These are phyloP conservation scores for Xylariaceae sp. DNA, from an alignment of 2,329 filamentous ascomycete genomes.

Conservation along the genomic window DNA sequence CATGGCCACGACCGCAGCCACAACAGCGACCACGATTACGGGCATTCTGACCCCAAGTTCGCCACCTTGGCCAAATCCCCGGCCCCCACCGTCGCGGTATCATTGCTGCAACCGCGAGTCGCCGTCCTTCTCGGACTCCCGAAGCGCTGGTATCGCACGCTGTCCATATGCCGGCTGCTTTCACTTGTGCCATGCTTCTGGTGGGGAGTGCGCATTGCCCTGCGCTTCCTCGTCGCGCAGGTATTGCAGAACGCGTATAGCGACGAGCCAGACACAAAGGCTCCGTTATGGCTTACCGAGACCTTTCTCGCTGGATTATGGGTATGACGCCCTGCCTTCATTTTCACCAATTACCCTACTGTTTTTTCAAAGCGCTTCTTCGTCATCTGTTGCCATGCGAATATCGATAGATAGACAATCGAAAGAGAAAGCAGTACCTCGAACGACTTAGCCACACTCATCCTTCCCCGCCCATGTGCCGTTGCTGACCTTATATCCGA, in stretches of 20 bases:
- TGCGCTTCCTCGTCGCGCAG: slow-evolving; percentile 62
- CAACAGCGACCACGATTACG: not conserved
- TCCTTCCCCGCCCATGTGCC: not conserved
- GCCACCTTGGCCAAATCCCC: not conserved
- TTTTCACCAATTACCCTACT: not conserved
- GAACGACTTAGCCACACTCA: not conserved
- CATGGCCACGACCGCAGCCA: not conserved
- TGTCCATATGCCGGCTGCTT: slow-evolving; percentile 66
- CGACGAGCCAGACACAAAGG: slow-evolving; percentile 38
- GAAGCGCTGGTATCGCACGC: slow-evolving; percentile 64
- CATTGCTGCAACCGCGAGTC: slow-evolving; percentile 67
- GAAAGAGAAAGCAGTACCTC: not conserved
- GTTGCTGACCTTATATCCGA: not conserved
- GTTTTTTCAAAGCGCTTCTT: not conserved
- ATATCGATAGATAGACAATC: not conserved
- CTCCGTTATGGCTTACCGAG: slow-evolving; percentile 52
- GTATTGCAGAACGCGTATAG: slow-evolving; percentile 33
- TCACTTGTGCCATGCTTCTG: slow-evolving; percentile 65
- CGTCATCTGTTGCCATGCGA: too few relatives aligned
- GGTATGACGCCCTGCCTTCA: slow-evolving; percentile 9
- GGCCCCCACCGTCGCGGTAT: slow-evolving; percentile 24
- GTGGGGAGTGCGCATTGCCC: slow-evolving; percentile 64
- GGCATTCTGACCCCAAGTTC: not conserved
- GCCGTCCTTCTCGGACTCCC: slow-evolving; percentile 73
- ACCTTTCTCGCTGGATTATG: slow-evolving; percentile 15